These are phyloP conservation scores for Aspergillus novoparasiticus DNA, from an alignment of 2,329 filamentous ascomycete genomes.

Conservation along the genomic window DNA sequence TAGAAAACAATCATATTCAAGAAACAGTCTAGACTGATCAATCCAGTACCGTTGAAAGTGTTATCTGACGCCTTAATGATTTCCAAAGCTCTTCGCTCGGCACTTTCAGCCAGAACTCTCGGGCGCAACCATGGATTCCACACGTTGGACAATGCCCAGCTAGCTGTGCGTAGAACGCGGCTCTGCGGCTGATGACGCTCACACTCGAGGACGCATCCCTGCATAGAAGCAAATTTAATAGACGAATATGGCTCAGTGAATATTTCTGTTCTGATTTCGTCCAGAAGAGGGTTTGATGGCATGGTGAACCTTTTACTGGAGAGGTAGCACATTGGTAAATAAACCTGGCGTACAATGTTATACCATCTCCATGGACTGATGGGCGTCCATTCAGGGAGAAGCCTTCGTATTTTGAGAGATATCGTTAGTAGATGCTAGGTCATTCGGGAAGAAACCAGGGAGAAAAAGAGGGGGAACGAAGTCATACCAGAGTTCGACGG, in stretches of 20 bases:
- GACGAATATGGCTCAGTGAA: not conserved
- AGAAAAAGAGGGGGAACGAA: rapidly evolving
- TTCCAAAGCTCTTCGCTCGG: not conserved
- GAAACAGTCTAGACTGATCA: not conserved
- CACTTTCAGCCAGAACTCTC: not conserved
- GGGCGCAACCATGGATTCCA: conserved; percentile 7
- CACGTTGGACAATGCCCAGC: not conserved
- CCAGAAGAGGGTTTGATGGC: not conserved
- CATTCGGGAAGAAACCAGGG: not conserved
- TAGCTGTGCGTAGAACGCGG: not conserved
- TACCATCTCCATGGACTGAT: conserved; percentile 3
- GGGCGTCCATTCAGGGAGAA: conserved; percentile 2
- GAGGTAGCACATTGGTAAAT: conserved; percentile 1
- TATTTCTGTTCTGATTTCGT: not conserved
- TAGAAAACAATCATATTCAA: conserved; percentile 1
- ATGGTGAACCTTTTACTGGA: not conserved
- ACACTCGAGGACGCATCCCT: not conserved
- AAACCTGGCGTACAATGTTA: not conserved
- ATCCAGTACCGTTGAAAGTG: not conserved
- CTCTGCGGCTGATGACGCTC: not conserved
- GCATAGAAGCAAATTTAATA: not conserved
- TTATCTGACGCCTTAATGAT: not conserved
- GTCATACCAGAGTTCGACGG: conserved; percentile 1
- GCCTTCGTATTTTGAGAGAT: not conserved
- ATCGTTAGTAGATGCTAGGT: not conserved